Conservation (phyloP, 169 alveolate species). For the Sarcocystis neurona region DNA sequence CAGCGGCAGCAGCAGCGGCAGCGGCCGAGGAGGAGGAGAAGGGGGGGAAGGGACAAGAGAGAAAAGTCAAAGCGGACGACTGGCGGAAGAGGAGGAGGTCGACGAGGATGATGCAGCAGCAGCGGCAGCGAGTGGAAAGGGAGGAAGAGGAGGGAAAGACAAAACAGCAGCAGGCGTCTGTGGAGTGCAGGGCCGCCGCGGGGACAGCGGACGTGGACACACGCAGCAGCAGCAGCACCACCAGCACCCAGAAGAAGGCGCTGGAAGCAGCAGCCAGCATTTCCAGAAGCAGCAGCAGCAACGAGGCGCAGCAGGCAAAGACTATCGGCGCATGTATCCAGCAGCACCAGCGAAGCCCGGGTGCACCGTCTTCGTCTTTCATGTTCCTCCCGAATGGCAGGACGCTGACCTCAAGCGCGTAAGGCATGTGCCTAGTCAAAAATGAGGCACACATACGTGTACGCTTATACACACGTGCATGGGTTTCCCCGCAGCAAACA, state of each 20-base stretch:
- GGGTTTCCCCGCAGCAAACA: too few species aligned
- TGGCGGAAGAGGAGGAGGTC: neutral
- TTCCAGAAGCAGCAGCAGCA: neutral
- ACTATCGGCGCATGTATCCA: neutral
- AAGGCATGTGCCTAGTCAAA: too few species aligned
- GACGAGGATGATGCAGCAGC: too few species aligned
- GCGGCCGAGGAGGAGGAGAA: neutral
- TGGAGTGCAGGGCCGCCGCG: neutral
- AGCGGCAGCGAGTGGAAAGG: too few species aligned
- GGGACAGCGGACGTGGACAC: neutral
- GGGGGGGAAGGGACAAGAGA: neutral
- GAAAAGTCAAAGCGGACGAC: neutral
- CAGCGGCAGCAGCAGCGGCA: neutral
- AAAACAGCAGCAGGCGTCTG: neutral
- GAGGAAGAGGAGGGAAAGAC: neutral
- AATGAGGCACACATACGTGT: too few species aligned
- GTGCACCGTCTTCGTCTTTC: constrained; percentile 89
- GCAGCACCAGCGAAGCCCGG: constrained; percentile 74
- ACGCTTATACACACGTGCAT: too few species aligned
- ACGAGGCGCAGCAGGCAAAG: neutral
- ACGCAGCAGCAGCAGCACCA: neutral
- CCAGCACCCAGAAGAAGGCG: neutral
- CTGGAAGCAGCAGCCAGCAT: neutral
- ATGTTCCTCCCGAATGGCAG: constrained; percentile 91
- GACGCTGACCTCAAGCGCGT: constrained; percentile 75